These are phyloP conservation scores for Lodderomyces margitis DNA, from an alignment of 1,139 yeast genomes.

Conservation along the genomic window DNA sequence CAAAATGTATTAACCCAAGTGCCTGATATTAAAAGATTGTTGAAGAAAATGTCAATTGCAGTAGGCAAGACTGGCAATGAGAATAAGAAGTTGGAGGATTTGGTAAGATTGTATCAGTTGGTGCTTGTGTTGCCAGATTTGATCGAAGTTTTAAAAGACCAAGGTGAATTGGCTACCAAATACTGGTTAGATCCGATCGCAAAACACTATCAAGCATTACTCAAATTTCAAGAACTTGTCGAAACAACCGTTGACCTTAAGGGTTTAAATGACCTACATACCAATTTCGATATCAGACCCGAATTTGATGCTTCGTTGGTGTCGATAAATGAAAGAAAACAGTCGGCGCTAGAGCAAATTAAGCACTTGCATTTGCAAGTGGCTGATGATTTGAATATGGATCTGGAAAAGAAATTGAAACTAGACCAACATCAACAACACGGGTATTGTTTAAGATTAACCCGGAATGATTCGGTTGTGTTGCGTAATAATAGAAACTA, in stretches of 20 bases:
- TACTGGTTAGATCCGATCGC: constrained; percentile 62
- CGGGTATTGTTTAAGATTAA: constrained; percentile 93
- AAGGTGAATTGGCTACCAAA: constrained; percentile 36
- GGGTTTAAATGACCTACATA: constrained; percentile 56
- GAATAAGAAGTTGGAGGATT: constrained; percentile 70
- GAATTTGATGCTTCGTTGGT: constrained; percentile 81
- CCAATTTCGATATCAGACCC: constrained; percentile 82
- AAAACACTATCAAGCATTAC: constrained; percentile 48
- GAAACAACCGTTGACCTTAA: constrained; percentile 89
- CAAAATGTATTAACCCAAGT: constrained; percentile 67
- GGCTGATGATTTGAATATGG: constrained; percentile 76
- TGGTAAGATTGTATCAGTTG: constrained; percentile 84
- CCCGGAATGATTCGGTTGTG: constrained; percentile 83
- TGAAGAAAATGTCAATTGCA: constrained; percentile 57
- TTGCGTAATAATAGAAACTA: constrained; percentile 64
- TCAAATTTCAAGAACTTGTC: constrained; percentile 77
- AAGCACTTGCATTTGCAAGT: constrained; percentile 58
- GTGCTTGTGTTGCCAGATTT: constrained; percentile 69
- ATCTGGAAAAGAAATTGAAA: constrained; percentile 82
- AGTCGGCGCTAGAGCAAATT: constrained; percentile 54
- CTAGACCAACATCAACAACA: constrained; percentile 81
- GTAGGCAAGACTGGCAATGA: constrained; percentile 38
- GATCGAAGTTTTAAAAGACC: constrained; percentile 35
- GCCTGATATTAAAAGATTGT: constrained; percentile 78
- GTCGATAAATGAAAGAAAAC: constrained; percentile 57